Base-by-base conservation (phyloP, 169 alveolate genomes). In the Cyclospora cayetanensis region DNA sequence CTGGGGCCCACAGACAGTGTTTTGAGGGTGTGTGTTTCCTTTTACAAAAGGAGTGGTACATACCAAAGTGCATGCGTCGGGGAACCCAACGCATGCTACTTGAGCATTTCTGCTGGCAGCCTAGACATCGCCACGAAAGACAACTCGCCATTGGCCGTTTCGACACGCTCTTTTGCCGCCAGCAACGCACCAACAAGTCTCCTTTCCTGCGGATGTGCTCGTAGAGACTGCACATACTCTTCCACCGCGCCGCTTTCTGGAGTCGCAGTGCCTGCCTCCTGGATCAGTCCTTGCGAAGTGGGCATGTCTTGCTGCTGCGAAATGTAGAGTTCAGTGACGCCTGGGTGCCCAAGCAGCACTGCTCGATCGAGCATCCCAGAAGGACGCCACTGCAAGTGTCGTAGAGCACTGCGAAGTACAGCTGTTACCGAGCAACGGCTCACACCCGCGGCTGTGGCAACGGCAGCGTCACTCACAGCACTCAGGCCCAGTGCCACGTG, bases 191-290 rank as follows among this genome's bases (percentile, higher is more conserved):
- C 90, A 52, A 80, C 90, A 80, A 80, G 90, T 41, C 76, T 80
- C 52, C 90, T 72, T 37, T 80, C 76, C 76, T 80, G 90, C 41
- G 92, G 92, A 37, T 87, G 92, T 39, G 87, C 86, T 43, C 92
- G 53, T n/a, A 87, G 92, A n/a, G 92, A 87, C 80, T 87, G 92
- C 52, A 87, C 83, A 37, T 87, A 87, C 68, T 87, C 92, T 52
- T 87, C 92, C 34, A 80, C 76, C 2, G 35, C 76, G 55, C 39
- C n/a, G 27, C 39, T 80, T 52, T 80, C 90, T 37, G 90, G 55
- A 50, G 25, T 37, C 29, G 76, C 76, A n/a, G 76, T 29, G 90
- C 77, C 90, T 31, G 70, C 53, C 27, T 80, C 90, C 76, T 80
- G 90, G 34, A 80, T 35, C 55, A 80, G 37, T 18, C 53, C 50